phyloP scores from a whole-genome alignment of 2,329 filamentous ascomycete genomes.

The Aspergillus pseudonomiae region DNA sequence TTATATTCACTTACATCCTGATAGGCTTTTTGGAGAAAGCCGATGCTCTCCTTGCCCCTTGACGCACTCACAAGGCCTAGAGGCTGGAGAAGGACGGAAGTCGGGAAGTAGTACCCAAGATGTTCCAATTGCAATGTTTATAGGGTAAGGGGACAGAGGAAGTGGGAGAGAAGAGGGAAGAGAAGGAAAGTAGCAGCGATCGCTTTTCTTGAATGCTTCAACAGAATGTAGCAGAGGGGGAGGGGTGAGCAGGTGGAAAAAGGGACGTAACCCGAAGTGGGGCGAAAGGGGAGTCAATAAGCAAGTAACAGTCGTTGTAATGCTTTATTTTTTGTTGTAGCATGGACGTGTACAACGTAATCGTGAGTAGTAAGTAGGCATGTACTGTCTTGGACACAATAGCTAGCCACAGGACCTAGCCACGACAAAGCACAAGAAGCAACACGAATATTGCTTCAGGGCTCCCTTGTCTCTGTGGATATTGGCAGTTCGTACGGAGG shows the following conservation, averaged over 20 bases:
- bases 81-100: conserved; percentile 1
- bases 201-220: conserved; percentile 2
- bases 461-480: background rate
- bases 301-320: background rate
- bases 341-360: background rate
- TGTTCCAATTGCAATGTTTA: conserved; percentile 8
- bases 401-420: background rate
- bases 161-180: background rate
- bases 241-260: conserved; percentile 3
- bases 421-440: background rate
- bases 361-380: background rate
- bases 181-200: conserved; percentile 7
- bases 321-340: background rate
- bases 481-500: background rate
- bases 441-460: background rate
- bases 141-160: background rate
- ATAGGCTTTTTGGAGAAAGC: conserved; percentile 9
- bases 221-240: background rate
- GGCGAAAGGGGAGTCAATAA: background rate
- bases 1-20: conserved; percentile 26
- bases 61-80: conserved; percentile 11
- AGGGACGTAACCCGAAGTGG: conserved; percentile 9
- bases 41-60: conserved; percentile 13
- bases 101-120: conserved; percentile 3
- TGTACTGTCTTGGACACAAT: background rate